Conservation (phyloP, 2,329 filamentous ascomycete species). For the Geosmithia flava region DNA sequence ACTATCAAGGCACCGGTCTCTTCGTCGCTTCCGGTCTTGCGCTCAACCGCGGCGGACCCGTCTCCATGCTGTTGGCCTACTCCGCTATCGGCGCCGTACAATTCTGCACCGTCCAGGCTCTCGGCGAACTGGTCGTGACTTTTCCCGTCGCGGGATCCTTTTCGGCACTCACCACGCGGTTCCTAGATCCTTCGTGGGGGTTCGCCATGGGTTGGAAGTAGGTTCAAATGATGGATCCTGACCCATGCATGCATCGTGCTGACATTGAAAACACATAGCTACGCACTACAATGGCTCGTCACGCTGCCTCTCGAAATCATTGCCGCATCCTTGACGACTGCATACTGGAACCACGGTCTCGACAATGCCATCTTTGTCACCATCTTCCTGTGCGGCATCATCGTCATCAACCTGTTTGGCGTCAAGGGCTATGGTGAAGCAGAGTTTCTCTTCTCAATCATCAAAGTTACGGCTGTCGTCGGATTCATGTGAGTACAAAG, state of each 20-base stretch:
- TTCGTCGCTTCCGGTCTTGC: constrained; percentile 75
- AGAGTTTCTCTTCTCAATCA: constrained; percentile 74
- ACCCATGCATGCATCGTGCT: neutral
- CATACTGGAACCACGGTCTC: constrained; percentile 60
- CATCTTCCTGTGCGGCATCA: constrained; percentile 65
- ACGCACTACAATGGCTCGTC: constrained; percentile 79
- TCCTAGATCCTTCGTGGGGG: constrained; percentile 87
- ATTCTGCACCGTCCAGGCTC: constrained; percentile 81
- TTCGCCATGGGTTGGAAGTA: constrained; percentile 94
- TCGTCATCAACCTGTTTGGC: constrained; percentile 76
- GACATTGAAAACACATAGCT: constrained; percentile 31
- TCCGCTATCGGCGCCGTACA: constrained; percentile 73
- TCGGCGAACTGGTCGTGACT: constrained; percentile 82
- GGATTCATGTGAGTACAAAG: constrained; percentile 75
- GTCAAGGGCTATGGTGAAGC: constrained; percentile 84
- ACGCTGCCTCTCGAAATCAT: constrained; percentile 79
- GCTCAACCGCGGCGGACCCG: constrained; percentile 62
- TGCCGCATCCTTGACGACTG: constrained; percentile 71
- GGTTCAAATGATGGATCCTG: constrained; percentile 15
- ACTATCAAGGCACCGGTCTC: constrained; percentile 68
- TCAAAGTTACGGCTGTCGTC: constrained; percentile 79
- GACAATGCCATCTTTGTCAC: constrained; percentile 68
- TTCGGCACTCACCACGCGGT: constrained; percentile 84
- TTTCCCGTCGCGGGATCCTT: constrained; percentile 91
- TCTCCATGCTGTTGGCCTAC: constrained; percentile 67